A percentile compares a stretch with the other conserved stretches of the same genome.
These are phyloP conservation scores for Euphorbia celastroides DNA, from an alignment of 441 rosid genomes.

Conservation along the genomic window DNA sequence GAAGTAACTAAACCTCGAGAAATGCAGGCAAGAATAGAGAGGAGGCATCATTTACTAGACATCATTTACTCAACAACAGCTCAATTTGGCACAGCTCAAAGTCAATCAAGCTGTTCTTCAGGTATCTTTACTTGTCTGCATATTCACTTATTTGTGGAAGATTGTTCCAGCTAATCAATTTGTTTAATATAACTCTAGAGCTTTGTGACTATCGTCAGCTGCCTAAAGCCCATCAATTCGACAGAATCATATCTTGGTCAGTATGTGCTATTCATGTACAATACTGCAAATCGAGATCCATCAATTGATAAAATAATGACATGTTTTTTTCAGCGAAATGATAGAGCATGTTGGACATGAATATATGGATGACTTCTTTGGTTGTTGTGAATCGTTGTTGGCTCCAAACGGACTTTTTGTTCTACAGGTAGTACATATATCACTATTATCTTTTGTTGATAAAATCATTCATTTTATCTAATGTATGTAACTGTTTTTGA, in stretches of 20 bases:
- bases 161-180: neutral
- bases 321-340: neutral
- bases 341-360: conserved; percentile 11
- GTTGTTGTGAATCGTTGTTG: neutral
- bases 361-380: conserved; percentile 3
- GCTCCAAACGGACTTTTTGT: conserved; percentile 16
- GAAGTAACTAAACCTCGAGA: too few relatives aligned
- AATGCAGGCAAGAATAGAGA: too few relatives aligned
- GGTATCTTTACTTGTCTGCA: conserved; percentile 24
- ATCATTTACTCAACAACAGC: conserved; percentile 67
- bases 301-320: too few relatives aligned
- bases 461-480: too few relatives aligned
- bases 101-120: conserved; percentile 71
- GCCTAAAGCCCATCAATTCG: conserved; percentile 39
- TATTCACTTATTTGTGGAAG: too few relatives aligned
- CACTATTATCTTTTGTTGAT: too few relatives aligned
- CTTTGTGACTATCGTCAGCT: conserved; percentile 73
- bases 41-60: neutral
- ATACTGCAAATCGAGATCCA: too few relatives aligned
- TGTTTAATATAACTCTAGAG: conserved; percentile 32
- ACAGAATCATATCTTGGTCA: conserved; percentile 76
- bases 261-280: neutral
- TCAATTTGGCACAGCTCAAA: conserved; percentile 54
- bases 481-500: too few relatives aligned
- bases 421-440: neutral